Percentiles rank a stretch among this genome's conserved stretches.
These are phyloP conservation scores for Phytophthora kernoviae DNA, from an alignment of 352 stramenopile genomes.

Conservation along the genomic window DNA sequence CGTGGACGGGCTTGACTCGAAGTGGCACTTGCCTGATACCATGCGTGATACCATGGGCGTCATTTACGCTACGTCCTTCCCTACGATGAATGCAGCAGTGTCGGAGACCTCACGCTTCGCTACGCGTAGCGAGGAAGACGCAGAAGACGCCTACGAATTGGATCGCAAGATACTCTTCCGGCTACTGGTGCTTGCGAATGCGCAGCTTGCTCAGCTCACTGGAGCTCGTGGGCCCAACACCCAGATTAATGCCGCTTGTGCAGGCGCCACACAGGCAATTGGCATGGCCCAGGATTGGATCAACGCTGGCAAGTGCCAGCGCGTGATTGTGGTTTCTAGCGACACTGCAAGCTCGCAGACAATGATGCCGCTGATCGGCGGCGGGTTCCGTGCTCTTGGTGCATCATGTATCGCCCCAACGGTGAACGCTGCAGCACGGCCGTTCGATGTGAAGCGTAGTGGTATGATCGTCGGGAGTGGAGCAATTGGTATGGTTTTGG, in stretches of 20 bases:
- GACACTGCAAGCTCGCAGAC: conserved; percentile 91
- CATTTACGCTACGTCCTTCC: conserved; percentile 96
- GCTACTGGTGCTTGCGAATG: conserved; percentile 95
- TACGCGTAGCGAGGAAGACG: conserved; percentile 8
- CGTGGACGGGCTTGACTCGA: conserved; percentile 46
- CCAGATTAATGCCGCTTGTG: conserved; percentile 96
- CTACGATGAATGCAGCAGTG: conserved; percentile 94
- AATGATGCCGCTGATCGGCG: conserved; percentile 94
- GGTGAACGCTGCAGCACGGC: conserved; percentile 81
- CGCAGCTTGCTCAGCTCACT: conserved; percentile 95
- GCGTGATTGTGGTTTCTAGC: conserved; percentile 95
- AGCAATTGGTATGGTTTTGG: conserved; percentile 82
- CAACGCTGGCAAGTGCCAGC: conserved; percentile 87
- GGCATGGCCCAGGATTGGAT: conserved; percentile 96
- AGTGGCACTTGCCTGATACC: conserved; percentile 90
- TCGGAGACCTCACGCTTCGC: conserved; percentile 87
- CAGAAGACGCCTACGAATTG: conserved; percentile 81
- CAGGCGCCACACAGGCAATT: conserved; percentile 93
- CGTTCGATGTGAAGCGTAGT: conserved; percentile 93
- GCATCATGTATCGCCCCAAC: conserved; percentile 88
- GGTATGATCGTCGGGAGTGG: conserved; percentile 96
- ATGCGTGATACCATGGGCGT: conserved; percentile 91
- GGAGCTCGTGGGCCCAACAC: conserved; percentile 95
- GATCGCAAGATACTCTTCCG: conserved; percentile 98
- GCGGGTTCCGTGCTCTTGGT: conserved; percentile 94